Evolutionary conservation across 768 basidiomycete genomes (phyloP).

Genomic region (Grammothele lineata): DNA sequence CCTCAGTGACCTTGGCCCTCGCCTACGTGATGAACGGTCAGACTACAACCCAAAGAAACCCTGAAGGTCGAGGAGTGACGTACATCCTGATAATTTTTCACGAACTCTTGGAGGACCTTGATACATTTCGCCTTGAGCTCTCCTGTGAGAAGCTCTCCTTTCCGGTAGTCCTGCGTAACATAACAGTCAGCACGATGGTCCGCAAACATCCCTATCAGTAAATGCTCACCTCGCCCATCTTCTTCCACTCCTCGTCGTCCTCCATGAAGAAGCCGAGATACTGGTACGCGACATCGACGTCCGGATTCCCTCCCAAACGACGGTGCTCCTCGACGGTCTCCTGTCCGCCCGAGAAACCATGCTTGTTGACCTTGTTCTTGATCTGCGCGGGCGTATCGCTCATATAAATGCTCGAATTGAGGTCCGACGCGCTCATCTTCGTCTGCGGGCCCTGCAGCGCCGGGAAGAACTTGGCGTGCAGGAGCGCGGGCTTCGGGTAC

Average conservation of each 20-base stretch:
- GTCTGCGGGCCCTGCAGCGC: slow-evolving; percentile 97
- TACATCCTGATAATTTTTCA: slow-evolving; percentile 83
- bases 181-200: background rate
- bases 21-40: slow-evolving; percentile 44
- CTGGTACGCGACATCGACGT: slow-evolving; percentile 95
- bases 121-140: slow-evolving; percentile 91
- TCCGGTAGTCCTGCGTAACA: slow-evolving; percentile 80
- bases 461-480: slow-evolving; percentile 98
- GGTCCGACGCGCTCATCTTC: slow-evolving; percentile 97
- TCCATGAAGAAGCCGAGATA: slow-evolving; percentile 95
- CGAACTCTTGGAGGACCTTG: slow-evolving; percentile 72
- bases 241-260: slow-evolving; percentile 83
- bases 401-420: slow-evolving; percentile 95
- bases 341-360: slow-evolving; percentile 93
- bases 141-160: slow-evolving; percentile 82
- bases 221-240: slow-evolving; percentile 64
- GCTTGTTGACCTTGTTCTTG: slow-evolving; percentile 94
- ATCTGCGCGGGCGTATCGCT: slow-evolving; percentile 88
- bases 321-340: slow-evolving; percentile 97
- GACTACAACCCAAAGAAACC: background rate
- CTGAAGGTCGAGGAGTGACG: slow-evolving; percentile 10
- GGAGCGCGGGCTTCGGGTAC: slow-evolving; percentile 89
- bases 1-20: slow-evolving; percentile 76
- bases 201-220: too few relatives aligned
- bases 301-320: slow-evolving; percentile 82